Base-by-base conservation (phyloP, 768 basidiomycete genomes). In the Pleurotus giganteus region DNA sequence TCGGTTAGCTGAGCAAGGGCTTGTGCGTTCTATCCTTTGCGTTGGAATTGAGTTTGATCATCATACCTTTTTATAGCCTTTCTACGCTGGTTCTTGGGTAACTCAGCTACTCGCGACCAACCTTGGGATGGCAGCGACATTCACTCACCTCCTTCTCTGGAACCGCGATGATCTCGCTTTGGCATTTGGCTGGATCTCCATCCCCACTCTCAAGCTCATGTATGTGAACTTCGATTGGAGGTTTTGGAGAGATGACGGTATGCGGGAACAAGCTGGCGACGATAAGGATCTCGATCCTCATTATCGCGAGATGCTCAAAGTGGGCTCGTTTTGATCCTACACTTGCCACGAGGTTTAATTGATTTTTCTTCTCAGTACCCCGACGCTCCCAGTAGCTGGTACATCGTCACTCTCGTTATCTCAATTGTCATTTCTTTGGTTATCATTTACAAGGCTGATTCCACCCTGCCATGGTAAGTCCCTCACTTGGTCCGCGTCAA, bases 351-450 rank as follows among this genome's bases (percentile, higher is more conserved):
- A 5, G 9, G 21, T 21, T 26, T n/a, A 13, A 23, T 24, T 15
- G 26, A 28, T 26, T 2, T 17, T 15, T 12, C 15, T 23, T 24
- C 44, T 58, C 55, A 74, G 72, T 85, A 85, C 64, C 69, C 79
- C 11, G 82, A 84, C 62, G 77, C 74, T 3, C 83, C 82, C 0
- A 79, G 76, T 67, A 80, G 76, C 61, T 84, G 83, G 82, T 82
- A 82, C 57, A 55, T 72, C 1, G 64, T 69, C 19, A 70, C 77
- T 13, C 65, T 83, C 3, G 47, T 69, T 8, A 59, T 76, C 9
- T 69, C 81, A 1, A 71, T 82, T 60, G 68, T 77, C 32, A 69
- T 74, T 29, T 63, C 72, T 9, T 61, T 77, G 24, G 72, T 75
- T 3, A 63, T 76, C 44, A 77, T 78, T 28, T 76, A 78, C 65